Conservation (phyloP, 768 basidiomycete genomes). For the Rhodotorula toruloides region DNA sequence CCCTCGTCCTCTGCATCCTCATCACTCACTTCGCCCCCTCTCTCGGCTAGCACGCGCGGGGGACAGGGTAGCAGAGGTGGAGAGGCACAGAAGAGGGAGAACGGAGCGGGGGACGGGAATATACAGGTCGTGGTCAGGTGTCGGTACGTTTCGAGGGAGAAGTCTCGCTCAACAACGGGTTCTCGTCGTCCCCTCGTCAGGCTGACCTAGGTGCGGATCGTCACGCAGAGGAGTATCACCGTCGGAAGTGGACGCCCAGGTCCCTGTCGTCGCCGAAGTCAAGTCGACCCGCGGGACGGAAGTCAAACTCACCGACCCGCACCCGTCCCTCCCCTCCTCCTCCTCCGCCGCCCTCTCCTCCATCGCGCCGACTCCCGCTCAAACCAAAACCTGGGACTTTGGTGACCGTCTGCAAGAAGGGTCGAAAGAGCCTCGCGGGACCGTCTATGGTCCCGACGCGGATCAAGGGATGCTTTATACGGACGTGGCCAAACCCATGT, state of each 20-base stretch:
- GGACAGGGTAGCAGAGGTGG: not conserved
- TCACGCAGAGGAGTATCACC: slow-evolving; percentile 26
- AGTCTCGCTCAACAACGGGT: not conserved
- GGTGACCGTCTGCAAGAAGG: slow-evolving; percentile 51
- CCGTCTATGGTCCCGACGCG: slow-evolving; percentile 93
- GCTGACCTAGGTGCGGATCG: not conserved
- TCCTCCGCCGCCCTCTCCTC: not conserved
- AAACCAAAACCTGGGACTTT: slow-evolving; percentile 69
- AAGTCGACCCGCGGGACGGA: slow-evolving; percentile 32
- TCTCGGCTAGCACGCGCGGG: not conserved
- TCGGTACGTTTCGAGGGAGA: slow-evolving; percentile 50
- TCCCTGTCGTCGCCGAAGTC: slow-evolving; percentile 24
- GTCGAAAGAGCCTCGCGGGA: slow-evolving; percentile 10
- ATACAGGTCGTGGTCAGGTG: slow-evolving; percentile 92
- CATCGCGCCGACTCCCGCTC: not conserved
- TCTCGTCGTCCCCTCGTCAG: not conserved
- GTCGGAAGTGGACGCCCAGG: not conserved
- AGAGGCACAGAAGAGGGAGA: not conserved
- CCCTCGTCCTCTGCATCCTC: not conserved
- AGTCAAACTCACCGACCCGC: slow-evolving; percentile 44
- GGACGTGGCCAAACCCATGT: slow-evolving; percentile 85
- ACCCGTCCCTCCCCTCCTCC: slow-evolving; percentile 56
- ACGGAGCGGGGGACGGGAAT: slow-evolving; percentile 49
- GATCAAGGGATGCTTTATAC: slow-evolving; percentile 91
- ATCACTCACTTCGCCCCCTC: not conserved